Base-by-base conservation (phyloP, 2,329 filamentous ascomycete species). In the Rutstroemia sp. region DNA sequence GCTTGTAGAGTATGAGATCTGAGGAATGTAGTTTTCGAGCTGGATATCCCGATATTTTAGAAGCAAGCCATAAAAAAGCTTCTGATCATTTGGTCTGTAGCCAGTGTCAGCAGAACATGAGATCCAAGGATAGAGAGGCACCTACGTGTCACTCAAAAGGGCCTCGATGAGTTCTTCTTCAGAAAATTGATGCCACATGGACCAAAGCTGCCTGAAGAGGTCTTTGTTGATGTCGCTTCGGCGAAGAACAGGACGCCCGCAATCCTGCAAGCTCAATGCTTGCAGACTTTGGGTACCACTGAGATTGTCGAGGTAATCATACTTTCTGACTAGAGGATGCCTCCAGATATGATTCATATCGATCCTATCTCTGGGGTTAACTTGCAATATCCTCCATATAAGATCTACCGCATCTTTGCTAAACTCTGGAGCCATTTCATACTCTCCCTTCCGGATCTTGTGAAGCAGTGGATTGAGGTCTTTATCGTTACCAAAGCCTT, bases 61-160 rank as follows among this genome's bases (percentile, higher is more conserved):
- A 7, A 99, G 79, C 19, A 95, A 80, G 72, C 85, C 87, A 71
- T 97, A 99, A 71, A 97, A 96, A 63, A 92, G 80, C 68, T 96
- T 95, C 69, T 96, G 91, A 55, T 96, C 90, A 62, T 95, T 97
- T 4, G 82, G 77, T 61, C 88, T 92, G 58, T 18, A 34, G 19
- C 42, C 9, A 12, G n/a, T 8, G 38, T 54, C 45, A 57, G 51
- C 12, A 44, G 10, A 39, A 10, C 6, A 16, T 34, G 9, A 42
- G 21, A 25, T 27, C 45, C 4, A 25, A 38, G 44, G 14, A 37
- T 50, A 23, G 34, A 42, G 30, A 44, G 27, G 38, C 19, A 77
- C 83, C 71, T 75, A 88, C 83, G 83, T 80, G 34, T 81, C 73
- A 61, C 75, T 81, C 12, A 79, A 72, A n/a, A 97, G 77, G 66